These are phyloP conservation scores for Stagonosporopsis vannaccii DNA, from an alignment of 2,329 filamentous ascomycete species.

Conservation along the genomic window DNA sequence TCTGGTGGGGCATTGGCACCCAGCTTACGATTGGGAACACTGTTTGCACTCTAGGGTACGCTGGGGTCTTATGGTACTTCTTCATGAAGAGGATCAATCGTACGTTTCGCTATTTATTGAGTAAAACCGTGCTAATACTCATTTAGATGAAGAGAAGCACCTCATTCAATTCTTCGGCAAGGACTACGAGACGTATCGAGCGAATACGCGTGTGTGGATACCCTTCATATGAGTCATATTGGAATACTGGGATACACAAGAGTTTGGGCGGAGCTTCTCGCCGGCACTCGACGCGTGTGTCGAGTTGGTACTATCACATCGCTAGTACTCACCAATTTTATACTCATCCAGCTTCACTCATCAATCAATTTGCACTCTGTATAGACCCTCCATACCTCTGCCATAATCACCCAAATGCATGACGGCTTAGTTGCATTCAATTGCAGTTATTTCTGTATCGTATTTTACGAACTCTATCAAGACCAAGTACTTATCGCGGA, in stretches of 20 bases:
- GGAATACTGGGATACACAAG: not conserved
- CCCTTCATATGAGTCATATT: constrained; percentile 68
- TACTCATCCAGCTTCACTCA: too few relatives aligned
- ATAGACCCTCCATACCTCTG: too few relatives aligned
- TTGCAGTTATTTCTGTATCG: too few relatives aligned
- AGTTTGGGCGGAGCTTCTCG: not conserved
- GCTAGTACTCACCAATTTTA: not conserved
- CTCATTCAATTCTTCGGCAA: constrained; percentile 83
- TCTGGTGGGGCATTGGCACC: constrained; percentile 97
- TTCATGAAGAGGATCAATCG: constrained; percentile 75
- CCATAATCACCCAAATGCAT: too few relatives aligned
- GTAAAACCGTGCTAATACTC: not conserved
- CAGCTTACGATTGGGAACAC: constrained; percentile 88
- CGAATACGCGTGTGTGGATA: constrained; percentile 77
- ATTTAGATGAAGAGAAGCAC: constrained; percentile 75
- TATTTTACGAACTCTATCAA: too few relatives aligned
- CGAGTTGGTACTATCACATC: not conserved
- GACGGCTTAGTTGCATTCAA: too few relatives aligned
- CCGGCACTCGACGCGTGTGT: not conserved
- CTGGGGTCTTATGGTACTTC: constrained; percentile 81
- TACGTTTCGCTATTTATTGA: constrained; percentile 49
- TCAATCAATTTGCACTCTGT: too few relatives aligned
- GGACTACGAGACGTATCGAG: constrained; percentile 78
- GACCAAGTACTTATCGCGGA: too few relatives aligned
- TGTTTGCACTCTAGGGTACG: constrained; percentile 77